These are phyloP conservation scores for Neofusicoccum umdonicola DNA, from an alignment of 2,329 filamentous ascomycete species.

Conservation along the genomic window DNA sequence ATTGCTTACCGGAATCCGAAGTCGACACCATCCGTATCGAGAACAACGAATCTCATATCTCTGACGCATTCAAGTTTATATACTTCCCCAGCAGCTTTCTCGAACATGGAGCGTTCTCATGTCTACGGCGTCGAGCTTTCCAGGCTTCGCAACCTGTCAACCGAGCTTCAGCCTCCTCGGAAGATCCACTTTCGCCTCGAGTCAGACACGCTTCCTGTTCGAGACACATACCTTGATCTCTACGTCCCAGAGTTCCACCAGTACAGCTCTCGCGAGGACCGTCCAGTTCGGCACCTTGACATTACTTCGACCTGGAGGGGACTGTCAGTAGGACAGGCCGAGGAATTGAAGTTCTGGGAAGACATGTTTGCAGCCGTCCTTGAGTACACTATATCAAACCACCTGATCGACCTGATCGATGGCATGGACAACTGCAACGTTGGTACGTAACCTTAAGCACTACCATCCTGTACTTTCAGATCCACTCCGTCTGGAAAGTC, in stretches of 20 bases:
- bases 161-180: not conserved
- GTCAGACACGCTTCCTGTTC: not conserved
- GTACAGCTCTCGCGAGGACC: not conserved
- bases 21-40: not conserved
- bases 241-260: conserved; percentile 8
- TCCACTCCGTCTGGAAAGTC: too few relatives aligned
- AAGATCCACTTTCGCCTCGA: conserved; percentile 11
- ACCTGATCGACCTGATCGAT: conserved; percentile 21
- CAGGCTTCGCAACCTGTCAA: conserved; percentile 3
- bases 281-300: conserved; percentile 31
- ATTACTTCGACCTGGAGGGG: conserved; percentile 36
- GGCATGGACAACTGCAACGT: conserved; percentile 10
- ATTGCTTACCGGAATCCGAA: not conserved
- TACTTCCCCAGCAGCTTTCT: not conserved
- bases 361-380: conserved; percentile 25
- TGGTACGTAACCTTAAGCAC: not conserved
- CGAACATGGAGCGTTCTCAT: conserved; percentile 5
- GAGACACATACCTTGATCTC: conserved; percentile 5
- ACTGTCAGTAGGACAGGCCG: conserved; percentile 27
- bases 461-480: too few relatives aligned
- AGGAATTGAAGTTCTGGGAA: conserved; percentile 35
- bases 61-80: not conserved
- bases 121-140: conserved; percentile 14
- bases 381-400: conserved; percentile 22
- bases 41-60: not conserved